These are phyloP conservation scores for Penicillium simplicissimum DNA, from an alignment of 495 filamentous ascomycete species.

Conservation along the genomic window DNA sequence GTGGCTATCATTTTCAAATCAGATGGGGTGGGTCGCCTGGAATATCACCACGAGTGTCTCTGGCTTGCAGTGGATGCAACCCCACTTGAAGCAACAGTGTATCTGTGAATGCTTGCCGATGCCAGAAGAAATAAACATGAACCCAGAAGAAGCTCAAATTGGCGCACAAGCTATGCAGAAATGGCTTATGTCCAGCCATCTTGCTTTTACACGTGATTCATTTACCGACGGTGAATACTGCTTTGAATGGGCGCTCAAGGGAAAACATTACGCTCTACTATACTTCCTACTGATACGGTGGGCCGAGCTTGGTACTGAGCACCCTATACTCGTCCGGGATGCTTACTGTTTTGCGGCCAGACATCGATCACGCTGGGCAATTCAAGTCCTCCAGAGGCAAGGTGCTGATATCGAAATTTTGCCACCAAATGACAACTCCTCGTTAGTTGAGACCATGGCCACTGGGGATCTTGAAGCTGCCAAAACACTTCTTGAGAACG, in stretches of 20 bases:
- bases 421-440: slow-evolving; percentile 2
- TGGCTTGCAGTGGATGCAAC: slow-evolving; percentile 10
- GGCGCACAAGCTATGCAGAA: neutral
- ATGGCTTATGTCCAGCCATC: slow-evolving; percentile 7
- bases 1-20: slow-evolving; percentile 24
- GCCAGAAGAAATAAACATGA: neutral
- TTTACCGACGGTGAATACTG: slow-evolving; percentile 1
- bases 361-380: slow-evolving; percentile 7
- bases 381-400: slow-evolving; percentile 18
- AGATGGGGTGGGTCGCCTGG: slow-evolving; percentile 38
- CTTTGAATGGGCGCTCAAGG: slow-evolving; percentile 17
- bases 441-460: slow-evolving; percentile 15
- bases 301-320: slow-evolving; percentile 13
- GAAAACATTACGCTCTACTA: slow-evolving; percentile 13
- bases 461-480: slow-evolving; percentile 4
- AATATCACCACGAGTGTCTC: slow-evolving; percentile 16
- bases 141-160: neutral
- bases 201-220: neutral
- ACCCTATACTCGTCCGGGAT: neutral
- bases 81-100: slow-evolving; percentile 7
- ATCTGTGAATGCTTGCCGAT: neutral
- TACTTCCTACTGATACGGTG: slow-evolving; percentile 16
- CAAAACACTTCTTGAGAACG: slow-evolving; percentile 17
- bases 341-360: slow-evolving; percentile 19
- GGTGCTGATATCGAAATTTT: slow-evolving; percentile 19